phyloP scores from a whole-genome alignment of 805 yeast species.

The Lipomyces anomalus region DNA sequence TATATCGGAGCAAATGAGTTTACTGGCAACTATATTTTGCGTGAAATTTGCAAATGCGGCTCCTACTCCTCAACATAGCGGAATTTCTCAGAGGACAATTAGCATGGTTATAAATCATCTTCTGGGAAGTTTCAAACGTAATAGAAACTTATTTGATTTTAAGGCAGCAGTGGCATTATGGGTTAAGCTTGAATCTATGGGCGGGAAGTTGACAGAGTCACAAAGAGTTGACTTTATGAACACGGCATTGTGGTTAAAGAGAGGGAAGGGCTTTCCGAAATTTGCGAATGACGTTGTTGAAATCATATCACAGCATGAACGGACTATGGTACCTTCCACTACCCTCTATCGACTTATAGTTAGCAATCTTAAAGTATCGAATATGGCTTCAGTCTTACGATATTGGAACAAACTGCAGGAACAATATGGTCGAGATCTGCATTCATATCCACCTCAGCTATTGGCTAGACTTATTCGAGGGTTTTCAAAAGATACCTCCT shows the following conservation, averaged over 20 bases:
- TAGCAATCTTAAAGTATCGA: constrained; percentile 3
- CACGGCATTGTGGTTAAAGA: background rate
- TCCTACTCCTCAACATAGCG: background rate
- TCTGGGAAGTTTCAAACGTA: background rate
- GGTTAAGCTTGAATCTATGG: background rate
- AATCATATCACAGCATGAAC: background rate
- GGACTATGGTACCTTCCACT: constrained; percentile 4
- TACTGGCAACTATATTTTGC: background rate
- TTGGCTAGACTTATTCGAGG: constrained; percentile 7
- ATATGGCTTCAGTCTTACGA: constrained; percentile 7
- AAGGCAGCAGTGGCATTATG: background rate
- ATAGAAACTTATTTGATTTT: background rate
- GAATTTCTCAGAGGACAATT: background rate
- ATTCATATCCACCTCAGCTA: constrained; percentile 6
- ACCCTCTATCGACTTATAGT: constrained; percentile 4
- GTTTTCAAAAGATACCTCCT: constrained; percentile 1
- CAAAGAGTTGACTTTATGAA: background rate
- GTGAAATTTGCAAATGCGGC: background rate
- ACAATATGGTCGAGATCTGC: background rate
- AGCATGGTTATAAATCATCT: background rate
- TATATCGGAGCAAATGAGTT: background rate
- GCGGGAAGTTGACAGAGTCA: background rate
- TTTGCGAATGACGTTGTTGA: background rate
- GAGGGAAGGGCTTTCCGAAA: background rate
- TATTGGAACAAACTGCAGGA: constrained; percentile 4